Conservation (phyloP, 495 filamentous ascomycete species). For the Talaromyces proteolyticus region DNA sequence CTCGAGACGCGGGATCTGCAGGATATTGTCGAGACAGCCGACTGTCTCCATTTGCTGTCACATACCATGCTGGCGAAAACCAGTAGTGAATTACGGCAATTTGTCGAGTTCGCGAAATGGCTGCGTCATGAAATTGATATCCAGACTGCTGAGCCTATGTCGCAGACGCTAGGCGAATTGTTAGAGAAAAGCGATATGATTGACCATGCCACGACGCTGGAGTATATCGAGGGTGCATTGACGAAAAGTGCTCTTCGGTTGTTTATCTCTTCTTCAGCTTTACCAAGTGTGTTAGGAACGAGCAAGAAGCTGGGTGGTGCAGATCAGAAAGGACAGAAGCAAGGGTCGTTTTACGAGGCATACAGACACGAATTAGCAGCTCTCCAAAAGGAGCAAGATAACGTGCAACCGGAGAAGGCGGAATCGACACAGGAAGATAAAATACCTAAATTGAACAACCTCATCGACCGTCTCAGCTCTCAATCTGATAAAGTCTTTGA, state of each 20-base stretch:
- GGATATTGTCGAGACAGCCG: constrained; percentile 60
- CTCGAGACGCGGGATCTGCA: constrained; percentile 55
- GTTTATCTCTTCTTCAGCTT: constrained; percentile 38
- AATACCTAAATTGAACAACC: constrained; percentile 46
- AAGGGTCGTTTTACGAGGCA: constrained; percentile 38
- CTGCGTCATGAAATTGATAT: constrained; percentile 76
- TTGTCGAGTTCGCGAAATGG: constrained; percentile 77
- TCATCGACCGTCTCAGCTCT: constrained; percentile 41
- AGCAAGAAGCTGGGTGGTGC: constrained; percentile 16
- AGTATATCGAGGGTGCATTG: constrained; percentile 48
- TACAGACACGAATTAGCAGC: constrained; percentile 34
- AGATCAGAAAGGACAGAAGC: constrained; percentile 31
- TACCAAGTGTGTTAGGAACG: constrained; percentile 10
- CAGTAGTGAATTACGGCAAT: constrained; percentile 74
- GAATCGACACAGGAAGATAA: constrained; percentile 21
- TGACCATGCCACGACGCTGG: constrained; percentile 40
- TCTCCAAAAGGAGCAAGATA: constrained; percentile 18
- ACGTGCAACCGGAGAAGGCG: constrained; percentile 5
- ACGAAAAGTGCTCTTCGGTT: constrained; percentile 37
- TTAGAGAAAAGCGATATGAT: constrained; percentile 39
- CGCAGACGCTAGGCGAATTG: constrained; percentile 38
- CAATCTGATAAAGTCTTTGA: constrained; percentile 52
- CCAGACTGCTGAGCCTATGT: constrained; percentile 37
- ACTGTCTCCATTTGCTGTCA: constrained; percentile 64
- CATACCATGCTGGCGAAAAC: constrained; percentile 66